Base-by-base conservation (phyloP, 495 filamentous ascomycete species). In the Aspergillus cavernicola region DNA sequence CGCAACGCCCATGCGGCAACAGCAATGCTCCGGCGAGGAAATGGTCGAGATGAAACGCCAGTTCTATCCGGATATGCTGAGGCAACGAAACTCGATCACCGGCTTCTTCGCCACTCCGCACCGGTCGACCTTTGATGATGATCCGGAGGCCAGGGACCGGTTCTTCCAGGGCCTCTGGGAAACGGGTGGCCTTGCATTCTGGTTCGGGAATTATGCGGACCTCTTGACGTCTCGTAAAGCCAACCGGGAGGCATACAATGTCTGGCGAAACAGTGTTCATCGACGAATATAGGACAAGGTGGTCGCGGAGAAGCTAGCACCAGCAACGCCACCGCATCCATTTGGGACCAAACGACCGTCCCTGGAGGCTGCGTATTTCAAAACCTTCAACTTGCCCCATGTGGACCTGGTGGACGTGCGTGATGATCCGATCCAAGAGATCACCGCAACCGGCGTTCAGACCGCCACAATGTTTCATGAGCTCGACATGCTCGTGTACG, bases 1-100 rank as follows among this genome's bases (percentile, higher is more conserved):
- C 22, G 55, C 58, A 0, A 36, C 63, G 9, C 76, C 72, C 0
- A 80, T 82, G 77, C 60, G 59, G 8, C 75, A 82, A 54, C 53
- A 65, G 0, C 26, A 63, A 11, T 61, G 81, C 38, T 10, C 41
- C 3, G 29, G 60, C 70, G 49, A 70, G 62, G 60, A 79, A 67
- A 22, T 66, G 38, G 37, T 78, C 28, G 29, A 46, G 2, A 2
- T 31, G 28, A 33, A 46, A 29, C 43, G 29, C 8, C 43, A 23
- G 2, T 35, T 46, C 24, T 44, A 44, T 12, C 41, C 24, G n/a
- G 41, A 29, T 9, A 44, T 29, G 41, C 41, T 44, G 1, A 3
- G 16, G n/a, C 41, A 31, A 24, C 41, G 41, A 12, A 44, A 44
- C 41, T 26, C 41, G n/a, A 44, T 32, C 26, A 35, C 15, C 29